Percentiles rank a stretch among this genome's conserved stretches.
Evolutionary conservation across 805 yeast species (phyloP).

Genomic region (Pichia membranifaciens): DNA sequence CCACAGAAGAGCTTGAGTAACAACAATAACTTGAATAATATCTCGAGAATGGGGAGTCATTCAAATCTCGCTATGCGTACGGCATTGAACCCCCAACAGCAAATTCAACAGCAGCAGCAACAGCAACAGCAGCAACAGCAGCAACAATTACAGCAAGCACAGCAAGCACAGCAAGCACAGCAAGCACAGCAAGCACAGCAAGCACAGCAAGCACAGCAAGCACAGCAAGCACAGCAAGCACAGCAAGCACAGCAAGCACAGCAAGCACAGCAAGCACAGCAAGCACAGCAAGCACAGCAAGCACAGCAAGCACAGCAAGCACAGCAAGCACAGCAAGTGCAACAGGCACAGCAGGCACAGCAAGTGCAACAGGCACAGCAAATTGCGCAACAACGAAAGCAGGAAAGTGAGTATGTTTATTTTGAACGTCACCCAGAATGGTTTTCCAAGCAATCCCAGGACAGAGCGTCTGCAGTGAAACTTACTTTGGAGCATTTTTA

Average conservation of each 20-base stretch:
- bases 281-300: constrained; percentile 9
- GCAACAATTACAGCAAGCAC: constrained; percentile 10
- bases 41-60: neutral
- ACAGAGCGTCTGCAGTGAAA: constrained; percentile 78
- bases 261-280: constrained; percentile 15
- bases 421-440: constrained; percentile 81
- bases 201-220: constrained; percentile 3
- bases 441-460: constrained; percentile 69
- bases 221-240: constrained; percentile 11
- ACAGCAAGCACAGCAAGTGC: constrained; percentile 13
- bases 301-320: constrained; percentile 19
- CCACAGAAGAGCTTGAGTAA: constrained; percentile 18
- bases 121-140: neutral
- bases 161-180: constrained; percentile 5
- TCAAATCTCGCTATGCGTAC: constrained; percentile 3
- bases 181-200: no score
- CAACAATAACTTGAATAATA: neutral
- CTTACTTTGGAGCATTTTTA: constrained; percentile 78
- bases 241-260: constrained; percentile 15
- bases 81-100: constrained; percentile 10
- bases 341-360: constrained; percentile 7
- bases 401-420: constrained; percentile 47
- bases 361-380: constrained; percentile 16
- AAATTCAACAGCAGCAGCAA: neutral
- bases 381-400: constrained; percentile 16